Evolutionary conservation across 371 early-diverging fungal genomes (phyloP).

Genomic region (Syncephalastrum monosporum): DNA sequence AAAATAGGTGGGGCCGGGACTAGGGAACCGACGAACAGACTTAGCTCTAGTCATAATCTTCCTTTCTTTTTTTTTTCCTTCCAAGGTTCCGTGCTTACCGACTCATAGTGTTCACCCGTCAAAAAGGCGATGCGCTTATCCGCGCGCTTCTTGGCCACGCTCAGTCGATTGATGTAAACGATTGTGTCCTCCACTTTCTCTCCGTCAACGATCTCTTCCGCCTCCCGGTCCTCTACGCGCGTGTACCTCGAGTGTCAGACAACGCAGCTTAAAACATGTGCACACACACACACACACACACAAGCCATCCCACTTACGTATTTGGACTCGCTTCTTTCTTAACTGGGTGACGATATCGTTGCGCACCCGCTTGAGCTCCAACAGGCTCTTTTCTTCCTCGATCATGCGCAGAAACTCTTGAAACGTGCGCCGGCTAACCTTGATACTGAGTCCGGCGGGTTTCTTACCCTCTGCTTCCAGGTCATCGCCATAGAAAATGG

Average conservation of each 20-base stretch:
- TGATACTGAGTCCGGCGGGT: conserved; percentile 7
- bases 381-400: conserved; percentile 64
- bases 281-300: not conserved
- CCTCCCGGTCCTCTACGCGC: conserved; percentile 54
- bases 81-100: conserved; percentile 21
- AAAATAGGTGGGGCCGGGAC: conserved; percentile 22
- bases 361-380: conserved; percentile 64
- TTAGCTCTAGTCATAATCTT: too few species aligned
- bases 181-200: conserved; percentile 75
- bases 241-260: conserved; percentile 2
- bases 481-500: conserved; percentile 30
- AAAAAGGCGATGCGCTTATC: conserved; percentile 73
- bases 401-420: conserved; percentile 78
- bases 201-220: conserved; percentile 79
- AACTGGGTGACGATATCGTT: conserved; percentile 79
- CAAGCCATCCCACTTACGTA: conserved; percentile 30
- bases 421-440: conserved; percentile 54
- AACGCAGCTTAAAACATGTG: too few species aligned
- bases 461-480: conserved; percentile 15
- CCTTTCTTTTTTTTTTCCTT: not conserved
- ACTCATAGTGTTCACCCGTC: conserved; percentile 50
- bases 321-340: conserved; percentile 60
- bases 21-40: too few species aligned
- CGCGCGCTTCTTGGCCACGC: conserved; percentile 68
- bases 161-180: conserved; percentile 71